phyloP scores from a whole-genome alignment of 2,329 filamentous ascomycete genomes.

The Ophiognomonia clavigignenti-juglandacearum region DNA sequence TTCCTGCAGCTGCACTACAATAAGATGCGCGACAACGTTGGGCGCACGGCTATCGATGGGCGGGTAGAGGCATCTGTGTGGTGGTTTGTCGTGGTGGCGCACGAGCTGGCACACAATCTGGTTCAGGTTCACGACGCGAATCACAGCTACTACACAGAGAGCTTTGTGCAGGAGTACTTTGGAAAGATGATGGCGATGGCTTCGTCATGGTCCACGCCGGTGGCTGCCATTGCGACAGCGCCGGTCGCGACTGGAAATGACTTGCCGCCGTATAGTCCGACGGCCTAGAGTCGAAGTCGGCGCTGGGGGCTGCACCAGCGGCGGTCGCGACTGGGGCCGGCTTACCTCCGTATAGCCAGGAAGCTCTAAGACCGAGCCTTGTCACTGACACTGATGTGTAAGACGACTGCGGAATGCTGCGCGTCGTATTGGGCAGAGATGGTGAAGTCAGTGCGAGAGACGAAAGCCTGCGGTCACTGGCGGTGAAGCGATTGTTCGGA shows the following conservation, averaged over 20 bases:
- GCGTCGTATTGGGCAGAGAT: too few relatives aligned
- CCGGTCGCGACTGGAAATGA: neutral
- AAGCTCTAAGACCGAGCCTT: too few relatives aligned
- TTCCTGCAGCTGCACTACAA: conserved; percentile 72
- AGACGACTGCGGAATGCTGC: too few relatives aligned
- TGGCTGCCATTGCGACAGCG: neutral
- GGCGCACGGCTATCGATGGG: conserved; percentile 19
- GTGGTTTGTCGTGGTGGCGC: conserved; percentile 95
- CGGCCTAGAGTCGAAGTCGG: too few relatives aligned
- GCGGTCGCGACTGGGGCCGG: too few relatives aligned
- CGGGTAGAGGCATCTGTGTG: conserved; percentile 70
- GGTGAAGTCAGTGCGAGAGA: too few relatives aligned
- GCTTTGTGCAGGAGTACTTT: conserved; percentile 75
- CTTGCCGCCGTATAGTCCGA: conserved; percentile 15
- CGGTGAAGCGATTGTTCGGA: too few relatives aligned
- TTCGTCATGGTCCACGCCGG: conserved; percentile 27
- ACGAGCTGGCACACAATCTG: conserved; percentile 93
- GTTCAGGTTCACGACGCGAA: conserved; percentile 71
- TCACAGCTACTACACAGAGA: conserved; percentile 82
- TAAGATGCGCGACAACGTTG: conserved; percentile 29
- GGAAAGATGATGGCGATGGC: conserved; percentile 59
- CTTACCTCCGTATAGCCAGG: too few relatives aligned
- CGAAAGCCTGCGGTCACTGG: too few relatives aligned
- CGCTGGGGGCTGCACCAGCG: too few relatives aligned
- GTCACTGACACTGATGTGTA: too few relatives aligned